Conservation (phyloP, 495 filamentous ascomycete genomes). For the Monascus purpureus region DNA sequence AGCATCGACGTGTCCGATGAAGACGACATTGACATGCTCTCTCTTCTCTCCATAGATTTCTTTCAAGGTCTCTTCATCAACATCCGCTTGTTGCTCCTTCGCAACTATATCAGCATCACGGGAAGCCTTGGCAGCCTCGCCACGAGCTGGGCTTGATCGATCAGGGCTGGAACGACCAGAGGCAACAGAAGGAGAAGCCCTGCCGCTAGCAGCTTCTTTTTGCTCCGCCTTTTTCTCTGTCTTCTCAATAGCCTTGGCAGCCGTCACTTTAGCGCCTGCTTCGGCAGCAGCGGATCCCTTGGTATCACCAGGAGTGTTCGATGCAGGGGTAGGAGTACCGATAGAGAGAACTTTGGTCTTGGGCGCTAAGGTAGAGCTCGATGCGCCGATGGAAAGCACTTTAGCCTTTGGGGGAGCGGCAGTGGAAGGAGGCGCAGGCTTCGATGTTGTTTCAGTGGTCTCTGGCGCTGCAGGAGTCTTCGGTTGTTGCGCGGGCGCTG, state of each 20-base stretch:
- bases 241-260: constrained; percentile 71
- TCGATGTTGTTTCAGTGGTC: constrained; percentile 11
- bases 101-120: constrained; percentile 73
- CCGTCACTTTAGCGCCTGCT: constrained; percentile 55
- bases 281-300: constrained; percentile 34
- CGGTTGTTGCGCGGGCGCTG: constrained; percentile 14
- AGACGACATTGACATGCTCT: constrained; percentile 96
- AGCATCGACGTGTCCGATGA: constrained; percentile 96
- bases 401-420: constrained; percentile 51
- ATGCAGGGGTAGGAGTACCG: constrained; percentile 31
- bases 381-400: constrained; percentile 49
- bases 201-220: constrained; percentile 44
- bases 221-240: constrained; percentile 42
- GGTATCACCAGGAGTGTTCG: constrained; percentile 37
- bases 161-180: constrained; percentile 66
- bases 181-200: constrained; percentile 60
- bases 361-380: constrained; percentile 33
- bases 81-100: constrained; percentile 75
- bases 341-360: constrained; percentile 59
- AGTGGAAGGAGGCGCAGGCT: constrained; percentile 13
- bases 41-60: constrained; percentile 84
- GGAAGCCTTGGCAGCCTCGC: constrained; percentile 34
- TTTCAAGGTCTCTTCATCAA: constrained; percentile 80
- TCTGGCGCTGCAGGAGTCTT: background rate
- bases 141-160: constrained; percentile 32